A percentile compares a stretch with the other conserved stretches of the same genome.
Conservation (phyloP, 1,284 basidiomycete species). For the Ceratobasidium sp. region DNA sequence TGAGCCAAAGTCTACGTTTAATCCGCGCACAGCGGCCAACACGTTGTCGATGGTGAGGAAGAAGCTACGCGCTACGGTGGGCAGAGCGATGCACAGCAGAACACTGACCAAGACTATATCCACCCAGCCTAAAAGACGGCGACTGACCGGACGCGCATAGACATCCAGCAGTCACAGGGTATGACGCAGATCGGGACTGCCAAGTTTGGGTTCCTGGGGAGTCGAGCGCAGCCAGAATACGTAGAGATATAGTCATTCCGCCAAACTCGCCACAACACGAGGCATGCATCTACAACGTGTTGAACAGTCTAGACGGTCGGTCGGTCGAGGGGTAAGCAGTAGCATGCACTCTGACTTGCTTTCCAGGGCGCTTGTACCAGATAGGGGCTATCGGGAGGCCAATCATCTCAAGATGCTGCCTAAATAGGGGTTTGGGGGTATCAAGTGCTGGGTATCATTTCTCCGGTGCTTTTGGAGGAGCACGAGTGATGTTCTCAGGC, state of each 20-base stretch:
- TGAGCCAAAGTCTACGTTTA: slow-evolving; percentile 1
- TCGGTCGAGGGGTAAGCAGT: background rate
- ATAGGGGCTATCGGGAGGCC: slow-evolving; percentile 27
- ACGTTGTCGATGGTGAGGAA: slow-evolving; percentile 28
- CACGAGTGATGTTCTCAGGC: slow-evolving; percentile 16
- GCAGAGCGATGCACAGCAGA: slow-evolving; percentile 12
- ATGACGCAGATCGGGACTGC: slow-evolving; percentile 17
- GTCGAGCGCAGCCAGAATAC: slow-evolving; percentile 22
- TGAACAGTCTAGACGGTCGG: slow-evolving; percentile 11
- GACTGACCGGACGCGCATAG: background rate
- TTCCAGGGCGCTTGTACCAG: slow-evolving; percentile 19
- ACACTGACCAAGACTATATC: background rate
- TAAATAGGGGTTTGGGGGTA: slow-evolving; percentile 20
- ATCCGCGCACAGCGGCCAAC: slow-evolving; percentile 2
- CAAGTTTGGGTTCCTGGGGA: slow-evolving; percentile 20
- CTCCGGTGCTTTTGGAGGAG: slow-evolving; percentile 19
- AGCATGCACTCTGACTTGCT: slow-evolving; percentile 1
- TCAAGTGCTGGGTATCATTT: slow-evolving; percentile 10
- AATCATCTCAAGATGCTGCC: slow-evolving; percentile 13
- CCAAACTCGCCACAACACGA: slow-evolving; percentile 28
- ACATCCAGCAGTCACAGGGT: slow-evolving; percentile 5
- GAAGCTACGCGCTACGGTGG: background rate
- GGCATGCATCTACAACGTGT: slow-evolving; percentile 29
- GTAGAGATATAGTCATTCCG: slow-evolving; percentile 33
- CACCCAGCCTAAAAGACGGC: slow-evolving; percentile 10